Evolutionary conservation across 345 rosid genomes (phyloP).

Genomic region (Eucalyptus grandis): DNA sequence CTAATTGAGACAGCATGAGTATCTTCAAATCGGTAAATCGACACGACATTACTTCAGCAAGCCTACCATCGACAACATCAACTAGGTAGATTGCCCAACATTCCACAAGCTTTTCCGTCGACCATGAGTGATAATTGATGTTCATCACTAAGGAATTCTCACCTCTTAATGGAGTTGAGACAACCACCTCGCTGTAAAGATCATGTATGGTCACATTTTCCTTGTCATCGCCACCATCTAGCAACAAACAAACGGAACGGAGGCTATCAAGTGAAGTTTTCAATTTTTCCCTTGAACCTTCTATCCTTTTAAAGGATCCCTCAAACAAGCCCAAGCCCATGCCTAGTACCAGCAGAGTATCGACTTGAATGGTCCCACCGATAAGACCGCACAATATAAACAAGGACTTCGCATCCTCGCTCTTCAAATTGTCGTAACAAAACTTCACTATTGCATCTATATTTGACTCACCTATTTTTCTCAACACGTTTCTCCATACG

Average conservation of each 20-base stretch:
- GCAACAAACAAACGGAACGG: not conserved
- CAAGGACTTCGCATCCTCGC: not conserved
- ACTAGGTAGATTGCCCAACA: not conserved
- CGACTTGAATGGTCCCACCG: not conserved
- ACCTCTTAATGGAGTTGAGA: accelerated
- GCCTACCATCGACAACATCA: accelerated
- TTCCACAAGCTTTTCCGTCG: accelerated
- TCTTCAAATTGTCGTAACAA: not conserved
- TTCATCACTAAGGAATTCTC: not conserved
- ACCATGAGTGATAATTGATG: accelerated
- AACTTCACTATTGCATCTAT: not conserved
- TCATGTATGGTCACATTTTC: not conserved
- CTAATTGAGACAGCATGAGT: too few species aligned
- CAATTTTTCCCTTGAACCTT: not conserved
- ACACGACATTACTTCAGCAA: not conserved
- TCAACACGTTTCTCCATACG: not conserved
- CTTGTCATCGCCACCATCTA: not conserved
- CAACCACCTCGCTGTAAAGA: accelerated
- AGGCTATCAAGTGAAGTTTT: accelerated
- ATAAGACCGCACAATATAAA: accelerated
- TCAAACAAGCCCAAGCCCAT: not conserved
- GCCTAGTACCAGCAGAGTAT: not conserved
- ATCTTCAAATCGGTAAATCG: too few species aligned
- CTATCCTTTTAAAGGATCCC: not conserved
- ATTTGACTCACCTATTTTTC: accelerated